phyloP scores from a whole-genome alignment of 495 filamentous ascomycete species.

The Penicillium lividum region DNA sequence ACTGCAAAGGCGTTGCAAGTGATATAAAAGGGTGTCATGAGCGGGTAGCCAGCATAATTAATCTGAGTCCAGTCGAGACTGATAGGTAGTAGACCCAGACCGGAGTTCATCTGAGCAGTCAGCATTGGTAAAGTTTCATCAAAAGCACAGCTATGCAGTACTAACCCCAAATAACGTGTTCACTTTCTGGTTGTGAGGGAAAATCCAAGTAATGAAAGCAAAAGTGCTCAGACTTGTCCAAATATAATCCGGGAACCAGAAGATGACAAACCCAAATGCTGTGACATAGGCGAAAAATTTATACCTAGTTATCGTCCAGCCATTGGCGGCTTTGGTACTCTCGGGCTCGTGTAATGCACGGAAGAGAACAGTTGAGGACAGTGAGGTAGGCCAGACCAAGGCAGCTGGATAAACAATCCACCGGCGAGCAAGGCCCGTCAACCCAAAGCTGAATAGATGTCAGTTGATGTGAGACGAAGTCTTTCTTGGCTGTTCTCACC shows the following conservation, averaged over 20 bases:
- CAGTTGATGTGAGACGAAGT: not conserved
- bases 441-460: conserved; percentile 37
- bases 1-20: conserved; percentile 66
- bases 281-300: conserved; percentile 56
- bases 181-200: conserved; percentile 57
- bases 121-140: not conserved
- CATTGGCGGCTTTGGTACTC: conserved; percentile 46
- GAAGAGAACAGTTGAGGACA: conserved; percentile 31
- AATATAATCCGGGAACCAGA: conserved; percentile 76
- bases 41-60: conserved; percentile 63
- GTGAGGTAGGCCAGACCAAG: conserved; percentile 36
- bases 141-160: not conserved
- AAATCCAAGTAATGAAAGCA: conserved; percentile 63
- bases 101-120: conserved; percentile 38
- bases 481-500: conserved; percentile 34
- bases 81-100: conserved; percentile 60
- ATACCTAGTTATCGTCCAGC: conserved; percentile 57
- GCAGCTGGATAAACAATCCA: conserved; percentile 57
- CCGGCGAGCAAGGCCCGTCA: conserved; percentile 63
- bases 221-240: conserved; percentile 66
- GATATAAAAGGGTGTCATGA: conserved; percentile 69
- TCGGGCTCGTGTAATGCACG: conserved; percentile 49
- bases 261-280: conserved; percentile 51
- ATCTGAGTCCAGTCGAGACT: conserved; percentile 72
- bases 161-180: conserved; percentile 66